These are phyloP conservation scores for Eucalyptus sideroxylon DNA, from an alignment of 345 rosid genomes.

Conservation along the genomic window DNA sequence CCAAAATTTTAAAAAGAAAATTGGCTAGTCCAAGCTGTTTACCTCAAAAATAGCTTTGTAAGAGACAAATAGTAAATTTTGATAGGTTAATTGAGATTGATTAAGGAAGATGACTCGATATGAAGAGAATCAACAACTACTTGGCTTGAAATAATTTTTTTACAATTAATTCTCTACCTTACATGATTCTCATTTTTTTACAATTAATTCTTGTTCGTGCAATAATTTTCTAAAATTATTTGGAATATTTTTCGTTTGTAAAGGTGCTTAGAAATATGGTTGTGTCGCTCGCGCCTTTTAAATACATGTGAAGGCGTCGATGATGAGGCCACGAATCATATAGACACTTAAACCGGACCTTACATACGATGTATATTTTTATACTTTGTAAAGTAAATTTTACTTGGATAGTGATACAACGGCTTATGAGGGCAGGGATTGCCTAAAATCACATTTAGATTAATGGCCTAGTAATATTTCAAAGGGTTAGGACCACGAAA, in stretches of 20 bases:
- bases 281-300: too few species aligned
- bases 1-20: not conserved
- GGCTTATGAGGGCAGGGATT: not conserved
- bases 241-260: not conserved
- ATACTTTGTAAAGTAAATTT: not conserved
- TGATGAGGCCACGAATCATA: not conserved
- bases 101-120: not conserved
- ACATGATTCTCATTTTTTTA: not conserved
- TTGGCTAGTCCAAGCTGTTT: not conserved
- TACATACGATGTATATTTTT: not conserved
- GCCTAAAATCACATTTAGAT: not conserved
- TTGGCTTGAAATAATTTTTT: not conserved
- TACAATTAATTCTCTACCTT: not conserved
- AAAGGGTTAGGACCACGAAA: too few species aligned
- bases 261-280: not conserved
- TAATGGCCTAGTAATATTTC: not conserved
- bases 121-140: not conserved
- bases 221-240: too few species aligned
- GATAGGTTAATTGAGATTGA: not conserved
- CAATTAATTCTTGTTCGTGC: not conserved
- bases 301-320: not conserved
- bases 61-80: not conserved
- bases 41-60: not conserved
- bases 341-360: not conserved
- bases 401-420: not conserved